These are phyloP conservation scores for Dimocarpus longan DNA, from an alignment of 345 rosid species.

Conservation along the genomic window DNA sequence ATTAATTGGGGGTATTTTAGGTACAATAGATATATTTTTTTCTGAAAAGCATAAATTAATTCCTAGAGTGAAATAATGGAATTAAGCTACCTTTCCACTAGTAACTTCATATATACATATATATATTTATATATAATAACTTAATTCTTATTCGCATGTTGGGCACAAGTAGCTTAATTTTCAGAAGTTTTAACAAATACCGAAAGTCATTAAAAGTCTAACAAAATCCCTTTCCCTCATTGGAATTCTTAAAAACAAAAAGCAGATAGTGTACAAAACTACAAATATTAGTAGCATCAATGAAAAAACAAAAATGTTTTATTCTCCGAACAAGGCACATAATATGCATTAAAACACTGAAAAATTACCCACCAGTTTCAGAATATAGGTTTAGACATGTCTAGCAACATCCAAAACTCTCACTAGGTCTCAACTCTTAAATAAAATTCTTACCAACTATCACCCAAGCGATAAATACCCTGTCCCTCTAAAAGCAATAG, in stretches of 20 bases:
- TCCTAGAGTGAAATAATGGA: no score
- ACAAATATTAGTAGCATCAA: not conserved
- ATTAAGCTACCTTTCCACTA: no score
- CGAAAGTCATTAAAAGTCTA: no score
- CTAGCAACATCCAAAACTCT: not conserved
- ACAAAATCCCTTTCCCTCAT: no score
- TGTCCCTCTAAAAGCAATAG: constrained; percentile 90
- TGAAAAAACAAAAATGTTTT: not conserved
- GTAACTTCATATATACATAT: not conserved
- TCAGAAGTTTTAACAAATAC: no score
- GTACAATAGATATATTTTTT: no score
- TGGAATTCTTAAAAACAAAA: not conserved
- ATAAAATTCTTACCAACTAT: constrained; percentile 64
- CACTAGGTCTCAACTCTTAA: constrained; percentile 21
- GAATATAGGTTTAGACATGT: not conserved
- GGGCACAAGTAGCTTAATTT: no score
- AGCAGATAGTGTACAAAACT: not conserved
- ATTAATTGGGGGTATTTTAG: no score
- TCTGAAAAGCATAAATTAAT: no score
- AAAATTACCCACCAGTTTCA: not conserved
- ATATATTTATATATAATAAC: no score
- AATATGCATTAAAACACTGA: not conserved
- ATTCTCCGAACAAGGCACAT: not conserved
- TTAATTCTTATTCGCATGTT: no score
- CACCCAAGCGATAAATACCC: constrained; percentile 87